Percentiles rank a stretch among this genome's conserved stretches.
phyloP scores from a whole-genome alignment of 305 asterid genomes.

The Fraxinus dipetala region DNA sequence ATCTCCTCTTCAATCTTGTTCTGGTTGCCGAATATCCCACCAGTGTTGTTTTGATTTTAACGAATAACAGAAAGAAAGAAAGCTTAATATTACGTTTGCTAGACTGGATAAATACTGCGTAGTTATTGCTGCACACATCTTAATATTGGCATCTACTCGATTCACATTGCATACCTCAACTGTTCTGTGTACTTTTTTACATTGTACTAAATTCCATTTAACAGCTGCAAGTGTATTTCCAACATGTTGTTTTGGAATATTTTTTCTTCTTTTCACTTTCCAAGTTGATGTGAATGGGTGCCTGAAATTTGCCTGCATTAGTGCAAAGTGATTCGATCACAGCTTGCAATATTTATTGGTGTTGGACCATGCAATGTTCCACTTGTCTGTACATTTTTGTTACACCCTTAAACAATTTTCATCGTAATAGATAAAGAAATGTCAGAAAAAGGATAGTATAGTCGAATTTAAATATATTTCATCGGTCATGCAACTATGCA shows the following conservation, averaged over 20 bases:
- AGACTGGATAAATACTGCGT: neutral
- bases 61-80: neutral
- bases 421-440: neutral
- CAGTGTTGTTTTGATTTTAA: neutral
- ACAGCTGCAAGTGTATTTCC: neutral
- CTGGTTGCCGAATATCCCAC: neutral
- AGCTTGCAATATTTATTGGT: neutral
- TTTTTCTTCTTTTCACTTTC: neutral
- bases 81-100: neutral
- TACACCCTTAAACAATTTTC: neutral
- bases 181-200: neutral
- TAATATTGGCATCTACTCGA: neutral
- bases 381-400: neutral
- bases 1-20: neutral
- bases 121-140: neutral
- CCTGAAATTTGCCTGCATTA: neutral
- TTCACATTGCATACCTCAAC: neutral
- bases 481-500: neutral
- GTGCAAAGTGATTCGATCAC: neutral
- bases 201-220: neutral
- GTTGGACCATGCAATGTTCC: neutral
- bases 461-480: neutral
- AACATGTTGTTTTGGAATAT: neutral
- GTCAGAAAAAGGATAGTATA: neutral
- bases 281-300: neutral